phyloP scores from a whole-genome alignment of 331 rosid species.

The Dryas integrifolia region DNA sequence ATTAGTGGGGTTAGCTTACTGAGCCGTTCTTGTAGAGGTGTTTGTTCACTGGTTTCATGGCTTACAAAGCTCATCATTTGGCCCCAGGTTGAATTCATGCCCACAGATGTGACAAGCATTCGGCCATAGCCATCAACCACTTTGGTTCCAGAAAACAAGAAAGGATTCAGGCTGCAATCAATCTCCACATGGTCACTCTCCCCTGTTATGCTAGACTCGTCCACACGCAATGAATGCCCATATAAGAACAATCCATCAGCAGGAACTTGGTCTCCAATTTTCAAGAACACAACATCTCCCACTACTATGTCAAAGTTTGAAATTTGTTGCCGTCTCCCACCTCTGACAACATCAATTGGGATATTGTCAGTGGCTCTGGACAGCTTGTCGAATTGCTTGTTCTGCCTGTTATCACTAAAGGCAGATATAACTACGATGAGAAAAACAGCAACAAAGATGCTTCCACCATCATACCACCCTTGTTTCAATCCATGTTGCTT shows the following conservation, averaged over 20 bases:
- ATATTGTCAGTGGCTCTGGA: slow-evolving; percentile 23
- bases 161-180: slow-evolving; percentile 14
- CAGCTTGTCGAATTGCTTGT: slow-evolving; percentile 26
- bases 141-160: slow-evolving; percentile 25
- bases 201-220: slow-evolving; percentile 36
- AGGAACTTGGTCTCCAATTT: slow-evolving; percentile 38
- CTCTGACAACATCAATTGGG: slow-evolving; percentile 32
- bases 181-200: slow-evolving; percentile 35
- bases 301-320: slow-evolving; percentile 33
- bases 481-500: slow-evolving; percentile 34
- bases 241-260: slow-evolving; percentile 40
- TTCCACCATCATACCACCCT: slow-evolving; percentile 44
- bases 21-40: slow-evolving; percentile 30
- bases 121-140: slow-evolving; percentile 29
- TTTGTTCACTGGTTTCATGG: slow-evolving; percentile 15
- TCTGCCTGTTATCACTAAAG: slow-evolving; percentile 26
- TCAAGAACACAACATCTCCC: slow-evolving; percentile 35
- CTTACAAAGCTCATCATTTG: slow-evolving; percentile 29
- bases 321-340: slow-evolving; percentile 19
- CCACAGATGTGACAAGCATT: slow-evolving; percentile 32
- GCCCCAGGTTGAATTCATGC: slow-evolving; percentile 33
- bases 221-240: slow-evolving; percentile 30
- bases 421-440: slow-evolving; percentile 26
- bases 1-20: slow-evolving; percentile 21
- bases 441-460: slow-evolving; percentile 38